Evolutionary conservation across 192 early-diverging fungal genomes (phyloP), one percentile per base, ranked within the genome.

Genomic region (Lunasporangiospora selenospora): DNA sequence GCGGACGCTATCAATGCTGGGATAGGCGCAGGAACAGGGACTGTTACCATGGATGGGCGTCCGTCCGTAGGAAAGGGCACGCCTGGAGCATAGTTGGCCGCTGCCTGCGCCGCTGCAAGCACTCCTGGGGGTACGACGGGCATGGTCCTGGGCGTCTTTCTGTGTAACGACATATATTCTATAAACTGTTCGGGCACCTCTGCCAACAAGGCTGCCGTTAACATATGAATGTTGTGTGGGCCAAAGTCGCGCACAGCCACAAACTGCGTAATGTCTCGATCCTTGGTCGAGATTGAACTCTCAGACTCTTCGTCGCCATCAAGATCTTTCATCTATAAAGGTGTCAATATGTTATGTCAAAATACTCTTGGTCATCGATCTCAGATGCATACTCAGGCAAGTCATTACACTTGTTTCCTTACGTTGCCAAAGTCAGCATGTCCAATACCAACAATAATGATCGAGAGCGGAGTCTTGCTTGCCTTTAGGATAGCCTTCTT

Each of bases 391-490:
- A n/a, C n/a, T n/a, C n/a, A n/a, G n/a, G n/a, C n/a, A n/a, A n/a
- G n/a, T n/a, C n/a, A n/a, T n/a, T n/a, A n/a, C n/a, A n/a, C n/a
- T n/a, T 19, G 34, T 0, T 1, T 8, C 43, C 32, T 40, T 64
- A 64, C 62, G 37, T 73, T 79, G 23, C 55, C 45, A 59, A 86
- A 86, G 19, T 83, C 53, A 16, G 78, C 82, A 34, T 78, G 39
- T 7, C 84, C 84, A 15, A 86, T 79, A 30, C 84, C 84, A 8
- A 86, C 81, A 73, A 86, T 86, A 27, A 86, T 61, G 32, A 86
- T 83, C 9, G 78, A 81, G 6, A 86, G 51, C 1, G 82, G 78
- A 24, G 75, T 52, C 4, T 56, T 44, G 30, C 73, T 69, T 6
- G 78, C 82, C 29, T 70, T 53, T 12, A 80, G 60, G 36, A 84